phyloP scores from a whole-genome alignment of 2,329 filamentous ascomycete genomes.

The Cordyceps fumosorosea region DNA sequence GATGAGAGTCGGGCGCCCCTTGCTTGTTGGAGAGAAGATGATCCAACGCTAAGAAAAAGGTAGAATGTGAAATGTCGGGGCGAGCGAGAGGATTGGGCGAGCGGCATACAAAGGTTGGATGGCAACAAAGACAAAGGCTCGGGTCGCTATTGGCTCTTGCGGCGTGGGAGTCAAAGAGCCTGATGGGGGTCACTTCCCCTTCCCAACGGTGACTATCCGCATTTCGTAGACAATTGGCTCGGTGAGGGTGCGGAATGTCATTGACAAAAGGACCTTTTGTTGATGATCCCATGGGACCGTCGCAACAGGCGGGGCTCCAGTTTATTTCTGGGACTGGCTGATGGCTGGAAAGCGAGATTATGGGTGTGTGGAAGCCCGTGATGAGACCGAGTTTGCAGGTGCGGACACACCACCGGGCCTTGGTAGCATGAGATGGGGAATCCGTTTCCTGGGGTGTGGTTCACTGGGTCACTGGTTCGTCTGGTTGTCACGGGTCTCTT shows the following conservation, averaged over 20 bases:
- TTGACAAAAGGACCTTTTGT: slow-evolving; percentile 2
- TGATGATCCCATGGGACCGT: neutral
- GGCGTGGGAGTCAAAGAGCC: neutral
- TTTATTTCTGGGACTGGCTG: neutral
- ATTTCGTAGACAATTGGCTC: neutral
- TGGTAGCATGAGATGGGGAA: neutral
- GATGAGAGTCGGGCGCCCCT: neutral
- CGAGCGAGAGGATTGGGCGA: too few species aligned
- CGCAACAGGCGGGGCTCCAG: neutral
- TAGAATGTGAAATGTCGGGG: neutral
- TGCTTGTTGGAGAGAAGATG: neutral
- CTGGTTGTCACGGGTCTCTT: too few species aligned
- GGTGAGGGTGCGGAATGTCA: neutral
- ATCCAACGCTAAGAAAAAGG: neutral
- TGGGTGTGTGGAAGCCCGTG: neutral
- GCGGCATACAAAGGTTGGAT: neutral
- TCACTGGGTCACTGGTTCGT: neutral
- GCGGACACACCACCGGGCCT: neutral
- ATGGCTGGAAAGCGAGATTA: neutral
- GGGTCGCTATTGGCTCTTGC: neutral
- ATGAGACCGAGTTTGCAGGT: neutral
- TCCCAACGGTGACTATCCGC: neutral
- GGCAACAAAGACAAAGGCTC: neutral
- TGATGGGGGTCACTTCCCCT: neutral
- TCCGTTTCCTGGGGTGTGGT: neutral